Evolutionary conservation across 768 basidiomycete genomes (phyloP).

Genomic region (Sarcodon sp.): DNA sequence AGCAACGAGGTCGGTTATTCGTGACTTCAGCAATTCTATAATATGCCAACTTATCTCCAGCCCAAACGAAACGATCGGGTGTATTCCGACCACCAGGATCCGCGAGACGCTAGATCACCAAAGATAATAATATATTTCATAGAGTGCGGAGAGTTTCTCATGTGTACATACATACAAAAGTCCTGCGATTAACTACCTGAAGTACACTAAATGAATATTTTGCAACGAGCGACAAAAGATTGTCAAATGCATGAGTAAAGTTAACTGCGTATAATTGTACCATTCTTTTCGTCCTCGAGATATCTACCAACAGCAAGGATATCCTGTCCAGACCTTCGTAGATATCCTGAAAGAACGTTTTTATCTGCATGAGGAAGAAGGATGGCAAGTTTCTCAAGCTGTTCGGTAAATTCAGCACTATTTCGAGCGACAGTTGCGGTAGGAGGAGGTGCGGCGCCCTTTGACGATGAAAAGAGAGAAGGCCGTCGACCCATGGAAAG

Average conservation of each 20-base stretch:
- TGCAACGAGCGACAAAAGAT: slow-evolving; percentile 6
- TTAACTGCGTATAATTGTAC: slow-evolving; percentile 30
- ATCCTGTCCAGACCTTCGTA: slow-evolving; percentile 65
- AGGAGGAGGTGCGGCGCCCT: background rate
- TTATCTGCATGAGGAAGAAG: slow-evolving; percentile 66
- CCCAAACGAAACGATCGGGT: background rate
- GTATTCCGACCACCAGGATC: background rate
- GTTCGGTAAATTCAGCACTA: slow-evolving; percentile 41
- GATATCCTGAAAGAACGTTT: slow-evolving; percentile 52
- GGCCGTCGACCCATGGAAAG: slow-evolving; percentile 3
- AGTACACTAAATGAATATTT: background rate
- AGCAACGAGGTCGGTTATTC: background rate
- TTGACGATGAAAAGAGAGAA: background rate
- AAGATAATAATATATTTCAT: no score
- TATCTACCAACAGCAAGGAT: slow-evolving; percentile 82
- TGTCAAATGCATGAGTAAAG: slow-evolving; percentile 7
- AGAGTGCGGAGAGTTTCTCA: no score
- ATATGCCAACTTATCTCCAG: background rate
- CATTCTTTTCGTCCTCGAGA: slow-evolving; percentile 74
- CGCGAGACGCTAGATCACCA: no score
- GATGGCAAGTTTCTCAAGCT: slow-evolving; percentile 60
- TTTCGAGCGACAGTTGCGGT: slow-evolving; percentile 12
- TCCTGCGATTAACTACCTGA: no score
- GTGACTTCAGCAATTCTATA: background rate
- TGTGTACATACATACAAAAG: no score